Conservation (phyloP, 2,329 filamentous ascomycete genomes). For the Alternaria sp. region DNA sequence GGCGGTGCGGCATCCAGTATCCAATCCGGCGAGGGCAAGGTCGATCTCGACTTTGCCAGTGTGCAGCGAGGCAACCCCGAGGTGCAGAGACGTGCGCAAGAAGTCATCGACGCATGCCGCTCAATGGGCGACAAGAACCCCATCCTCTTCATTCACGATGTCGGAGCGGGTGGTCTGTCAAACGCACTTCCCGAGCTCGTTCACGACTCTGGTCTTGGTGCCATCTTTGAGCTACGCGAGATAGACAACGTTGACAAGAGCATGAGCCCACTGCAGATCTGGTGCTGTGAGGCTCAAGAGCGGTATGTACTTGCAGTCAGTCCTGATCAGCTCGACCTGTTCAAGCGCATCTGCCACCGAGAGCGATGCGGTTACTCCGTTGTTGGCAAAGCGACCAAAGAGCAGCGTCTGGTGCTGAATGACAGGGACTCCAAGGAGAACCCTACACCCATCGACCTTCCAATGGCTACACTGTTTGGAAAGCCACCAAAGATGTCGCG, state of each 20-base stretch:
- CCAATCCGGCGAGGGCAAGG: slow-evolving; percentile 84
- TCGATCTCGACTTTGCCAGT: slow-evolving; percentile 94
- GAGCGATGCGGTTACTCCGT: slow-evolving; percentile 94
- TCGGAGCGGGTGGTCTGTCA: slow-evolving; percentile 89
- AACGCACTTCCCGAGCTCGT: slow-evolving; percentile 88
- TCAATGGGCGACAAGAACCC: slow-evolving; percentile 85
- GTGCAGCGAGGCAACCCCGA: slow-evolving; percentile 97
- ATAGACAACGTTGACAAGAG: slow-evolving; percentile 88
- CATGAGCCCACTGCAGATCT: slow-evolving; percentile 96
- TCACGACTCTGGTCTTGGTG: slow-evolving; percentile 89
- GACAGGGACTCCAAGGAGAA: slow-evolving; percentile 80
- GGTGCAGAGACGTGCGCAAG: slow-evolving; percentile 92
- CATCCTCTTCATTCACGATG: slow-evolving; percentile 97
- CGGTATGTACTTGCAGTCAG: slow-evolving; percentile 93
- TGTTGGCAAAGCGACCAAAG: slow-evolving; percentile 79
- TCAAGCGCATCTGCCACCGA: slow-evolving; percentile 73
- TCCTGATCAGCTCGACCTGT: slow-evolving; percentile 76
- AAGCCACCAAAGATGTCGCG: slow-evolving; percentile 84
- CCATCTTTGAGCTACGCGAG: slow-evolving; percentile 92
- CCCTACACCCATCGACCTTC: slow-evolving; percentile 84
- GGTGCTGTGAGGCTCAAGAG: slow-evolving; percentile 98
- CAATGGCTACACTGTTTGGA: slow-evolving; percentile 88
- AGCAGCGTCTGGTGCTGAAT: slow-evolving; percentile 78
- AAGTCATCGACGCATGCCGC: slow-evolving; percentile 95
- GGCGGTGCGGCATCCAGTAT: slow-evolving; percentile 94